Percentiles rank a stretch among this genome's conserved stretches.
Conservation (phyloP, 2,329 filamentous ascomycete genomes). For the Fusarium oligoseptatum region DNA sequence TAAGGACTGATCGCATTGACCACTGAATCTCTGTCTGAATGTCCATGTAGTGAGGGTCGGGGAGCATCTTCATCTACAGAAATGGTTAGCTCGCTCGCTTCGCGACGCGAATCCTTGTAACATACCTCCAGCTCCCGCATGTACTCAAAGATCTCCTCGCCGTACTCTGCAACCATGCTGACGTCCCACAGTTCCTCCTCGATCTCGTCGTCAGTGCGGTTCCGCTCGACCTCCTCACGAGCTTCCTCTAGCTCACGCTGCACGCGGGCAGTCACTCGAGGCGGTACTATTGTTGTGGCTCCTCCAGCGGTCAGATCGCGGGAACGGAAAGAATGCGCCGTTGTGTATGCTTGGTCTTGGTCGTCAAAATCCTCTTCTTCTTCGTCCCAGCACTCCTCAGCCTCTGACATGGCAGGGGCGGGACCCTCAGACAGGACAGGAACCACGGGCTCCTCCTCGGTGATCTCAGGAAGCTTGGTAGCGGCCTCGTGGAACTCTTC, state of each 20-base stretch:
- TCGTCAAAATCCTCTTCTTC: constrained; percentile 78
- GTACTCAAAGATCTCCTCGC: constrained; percentile 94
- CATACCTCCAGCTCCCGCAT: constrained; percentile 89
- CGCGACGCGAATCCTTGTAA: background rate
- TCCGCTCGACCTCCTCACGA: constrained; percentile 76
- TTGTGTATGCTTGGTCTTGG: constrained; percentile 77
- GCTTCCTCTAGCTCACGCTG: constrained; percentile 79
- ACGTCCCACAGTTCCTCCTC: constrained; percentile 94
- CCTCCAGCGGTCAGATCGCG: constrained; percentile 70
- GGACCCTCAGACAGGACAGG: constrained; percentile 43
- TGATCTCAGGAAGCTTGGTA: constrained; percentile 49
- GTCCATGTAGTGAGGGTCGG: constrained; percentile 96
- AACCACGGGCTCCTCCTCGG: constrained; percentile 47
- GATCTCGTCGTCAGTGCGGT: constrained; percentile 77
- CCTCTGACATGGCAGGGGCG: constrained; percentile 52
- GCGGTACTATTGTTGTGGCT: constrained; percentile 74
- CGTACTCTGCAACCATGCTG: constrained; percentile 98
- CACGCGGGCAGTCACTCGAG: constrained; percentile 76
- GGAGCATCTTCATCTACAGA: constrained; percentile 79
- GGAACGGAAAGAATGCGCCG: constrained; percentile 80
- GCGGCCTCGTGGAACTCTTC: constrained; percentile 41
- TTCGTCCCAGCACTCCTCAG: constrained; percentile 83
- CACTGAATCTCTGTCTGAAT: constrained; percentile 97
- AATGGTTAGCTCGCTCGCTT: constrained; percentile 41
- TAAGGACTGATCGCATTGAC: constrained; percentile 97